Evolutionary conservation across 73 alveolate genomes (phyloP).

Genomic region (Tetrahymena elliotti): DNA sequence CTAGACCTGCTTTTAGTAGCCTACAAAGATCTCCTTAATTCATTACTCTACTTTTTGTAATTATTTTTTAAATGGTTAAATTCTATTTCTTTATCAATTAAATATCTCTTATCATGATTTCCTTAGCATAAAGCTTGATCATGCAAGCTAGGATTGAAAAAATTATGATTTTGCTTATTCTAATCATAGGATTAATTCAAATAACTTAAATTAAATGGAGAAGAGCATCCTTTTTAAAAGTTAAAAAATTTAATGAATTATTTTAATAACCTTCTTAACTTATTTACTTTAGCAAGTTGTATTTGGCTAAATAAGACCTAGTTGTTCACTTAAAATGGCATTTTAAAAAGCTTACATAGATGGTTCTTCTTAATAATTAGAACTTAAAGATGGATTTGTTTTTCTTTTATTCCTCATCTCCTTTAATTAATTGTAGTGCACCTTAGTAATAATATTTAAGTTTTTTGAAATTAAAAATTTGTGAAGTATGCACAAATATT

Average conservation of each 20-base stretch:
- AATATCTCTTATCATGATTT: not conserved
- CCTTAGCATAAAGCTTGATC: not conserved
- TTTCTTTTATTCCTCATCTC: not conserved
- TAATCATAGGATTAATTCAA: not conserved
- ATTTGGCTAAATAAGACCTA: not conserved
- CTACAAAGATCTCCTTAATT: not conserved
- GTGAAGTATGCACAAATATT: not conserved
- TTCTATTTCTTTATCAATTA: not conserved
- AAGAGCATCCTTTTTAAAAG: not conserved
- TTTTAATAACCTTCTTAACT: not conserved
- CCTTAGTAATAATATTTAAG: not conserved
- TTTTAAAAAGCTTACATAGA: not conserved
- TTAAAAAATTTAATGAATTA: not conserved
- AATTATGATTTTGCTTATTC: not conserved
- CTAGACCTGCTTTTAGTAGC: not conserved
- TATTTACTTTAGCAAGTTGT: not conserved
- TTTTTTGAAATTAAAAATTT: not conserved
- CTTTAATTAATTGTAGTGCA: not conserved
- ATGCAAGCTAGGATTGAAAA: not conserved
- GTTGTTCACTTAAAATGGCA: not conserved
- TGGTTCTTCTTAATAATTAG: not conserved
- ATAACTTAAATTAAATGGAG: not conserved
- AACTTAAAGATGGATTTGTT: not conserved
- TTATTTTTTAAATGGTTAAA: no score
- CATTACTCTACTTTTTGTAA: not conserved